Conservation (phyloP, 2,329 filamentous ascomycete species). For the Sporothrix brunneoviolacea region DNA sequence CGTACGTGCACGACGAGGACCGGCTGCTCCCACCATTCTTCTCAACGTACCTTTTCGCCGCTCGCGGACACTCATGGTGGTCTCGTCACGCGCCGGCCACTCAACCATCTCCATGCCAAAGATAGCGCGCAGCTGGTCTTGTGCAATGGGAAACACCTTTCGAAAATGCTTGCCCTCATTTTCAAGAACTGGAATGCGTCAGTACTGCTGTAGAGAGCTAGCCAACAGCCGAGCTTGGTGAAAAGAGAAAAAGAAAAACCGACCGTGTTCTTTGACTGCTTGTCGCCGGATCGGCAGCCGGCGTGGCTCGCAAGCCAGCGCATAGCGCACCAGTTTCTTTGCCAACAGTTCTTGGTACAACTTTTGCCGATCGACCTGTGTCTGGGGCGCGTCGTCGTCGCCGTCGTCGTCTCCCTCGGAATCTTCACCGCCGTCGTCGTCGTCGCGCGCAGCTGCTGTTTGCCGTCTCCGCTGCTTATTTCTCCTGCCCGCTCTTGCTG, state of each 20-base stretch:
- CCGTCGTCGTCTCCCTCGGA: constrained; percentile 4
- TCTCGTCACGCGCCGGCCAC: constrained; percentile 72
- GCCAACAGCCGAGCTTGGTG: too few species aligned
- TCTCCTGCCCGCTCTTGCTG: background rate
- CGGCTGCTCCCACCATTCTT: too few species aligned
- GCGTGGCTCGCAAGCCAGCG: constrained; percentile 59
- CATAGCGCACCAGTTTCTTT: constrained; percentile 63
- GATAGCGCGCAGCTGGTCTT: constrained; percentile 58
- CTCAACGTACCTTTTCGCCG: constrained; percentile 58
- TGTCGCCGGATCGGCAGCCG: constrained; percentile 53
- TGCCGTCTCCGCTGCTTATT: constrained; percentile 1
- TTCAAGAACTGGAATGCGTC: constrained; percentile 54
- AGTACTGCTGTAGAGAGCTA: background rate
- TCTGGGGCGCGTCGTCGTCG: background rate
- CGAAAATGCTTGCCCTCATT: constrained; percentile 65
- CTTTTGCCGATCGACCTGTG: constrained; percentile 21
- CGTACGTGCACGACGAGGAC: too few species aligned
- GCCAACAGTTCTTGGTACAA: constrained; percentile 45
- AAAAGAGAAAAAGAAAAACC: constrained; percentile 10
- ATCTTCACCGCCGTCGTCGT: background rate
- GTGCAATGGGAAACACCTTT: constrained; percentile 68
- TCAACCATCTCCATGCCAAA: constrained; percentile 95
- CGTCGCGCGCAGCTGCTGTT: background rate
- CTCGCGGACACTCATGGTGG: constrained; percentile 61
- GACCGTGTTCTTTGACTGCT: constrained; percentile 59